Evolutionary conservation across 2,329 filamentous ascomycete genomes (phyloP).

Genomic region (Apiospora rasikravindrae): DNA sequence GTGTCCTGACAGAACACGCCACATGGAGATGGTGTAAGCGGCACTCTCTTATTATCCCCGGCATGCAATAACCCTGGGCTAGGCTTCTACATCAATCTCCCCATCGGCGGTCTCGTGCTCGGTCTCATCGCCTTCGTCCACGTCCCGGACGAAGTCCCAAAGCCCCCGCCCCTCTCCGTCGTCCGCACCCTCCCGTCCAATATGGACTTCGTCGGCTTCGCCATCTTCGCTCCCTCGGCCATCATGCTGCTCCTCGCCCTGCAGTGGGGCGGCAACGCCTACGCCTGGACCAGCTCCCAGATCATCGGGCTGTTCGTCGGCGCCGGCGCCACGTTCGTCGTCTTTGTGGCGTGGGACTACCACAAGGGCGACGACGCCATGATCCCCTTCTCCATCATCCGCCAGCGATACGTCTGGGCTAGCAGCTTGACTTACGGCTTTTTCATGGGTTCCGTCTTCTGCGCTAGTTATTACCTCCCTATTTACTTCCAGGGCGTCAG

Average conservation of each 20-base stretch:
- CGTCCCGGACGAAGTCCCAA: constrained; percentile 42
- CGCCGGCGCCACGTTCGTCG: constrained; percentile 34
- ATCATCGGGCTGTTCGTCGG: constrained; percentile 47
- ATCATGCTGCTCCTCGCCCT: not conserved
- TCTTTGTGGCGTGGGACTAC: constrained; percentile 49
- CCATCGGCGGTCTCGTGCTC: no score
- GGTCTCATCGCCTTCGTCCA: constrained; percentile 30
- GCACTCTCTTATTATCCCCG: constrained; percentile 36
- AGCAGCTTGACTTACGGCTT: constrained; percentile 26
- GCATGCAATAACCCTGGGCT: no score
- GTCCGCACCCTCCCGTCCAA: constrained; percentile 31
- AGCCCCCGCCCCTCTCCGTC: constrained; percentile 26
- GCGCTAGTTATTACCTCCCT: constrained; percentile 28
- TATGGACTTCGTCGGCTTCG: not conserved
- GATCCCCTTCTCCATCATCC: constrained; percentile 52
- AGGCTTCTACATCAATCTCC: no score
- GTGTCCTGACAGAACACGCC: constrained; percentile 44
- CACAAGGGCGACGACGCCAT: constrained; percentile 53
- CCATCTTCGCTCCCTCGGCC: not conserved
- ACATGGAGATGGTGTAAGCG: constrained; percentile 52
- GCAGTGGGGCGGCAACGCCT: no score
- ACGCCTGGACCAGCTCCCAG: constrained; percentile 29
- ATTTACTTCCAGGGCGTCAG: constrained; percentile 40
- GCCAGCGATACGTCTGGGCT: constrained; percentile 47
- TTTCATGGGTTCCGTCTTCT: not conserved